These are phyloP conservation scores for Ustilago loliicola DNA, from an alignment of 1,284 basidiomycete species.

Conservation along the genomic window DNA sequence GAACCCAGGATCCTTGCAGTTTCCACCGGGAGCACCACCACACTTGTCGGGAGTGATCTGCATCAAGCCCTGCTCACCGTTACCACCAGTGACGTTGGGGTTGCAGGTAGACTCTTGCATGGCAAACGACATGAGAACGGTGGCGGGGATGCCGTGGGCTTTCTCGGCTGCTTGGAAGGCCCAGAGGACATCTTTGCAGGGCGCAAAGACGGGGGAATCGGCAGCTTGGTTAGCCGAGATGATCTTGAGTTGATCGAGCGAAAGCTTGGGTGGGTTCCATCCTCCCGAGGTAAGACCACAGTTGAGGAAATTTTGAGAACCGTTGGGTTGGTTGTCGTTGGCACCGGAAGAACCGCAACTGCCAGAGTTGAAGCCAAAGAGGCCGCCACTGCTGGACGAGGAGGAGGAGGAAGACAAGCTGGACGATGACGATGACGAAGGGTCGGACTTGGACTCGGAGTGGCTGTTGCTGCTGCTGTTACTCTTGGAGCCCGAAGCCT, in stretches of 20 bases:
- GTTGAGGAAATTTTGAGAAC: constrained; percentile 58
- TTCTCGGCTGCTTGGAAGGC: constrained; percentile 53
- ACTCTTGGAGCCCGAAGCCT: constrained; percentile 17
- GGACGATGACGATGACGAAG: constrained; percentile 15
- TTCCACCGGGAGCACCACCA: constrained; percentile 48
- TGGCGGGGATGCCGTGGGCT: constrained; percentile 48
- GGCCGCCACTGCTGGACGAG: constrained; percentile 28
- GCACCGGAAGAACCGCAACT: constrained; percentile 42
- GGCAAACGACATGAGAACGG: constrained; percentile 60
- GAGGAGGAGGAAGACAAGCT: constrained; percentile 26
- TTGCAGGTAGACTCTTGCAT: constrained; percentile 65
- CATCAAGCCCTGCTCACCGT: constrained; percentile 64
- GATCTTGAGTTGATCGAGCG: constrained; percentile 53
- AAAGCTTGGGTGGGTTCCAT: constrained; percentile 57
- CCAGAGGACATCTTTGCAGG: constrained; percentile 50
- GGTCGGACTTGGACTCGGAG: constrained; percentile 16
- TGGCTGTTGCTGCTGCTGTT: constrained; percentile 12
- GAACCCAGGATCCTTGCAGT: constrained; percentile 55
- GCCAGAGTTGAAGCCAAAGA: constrained; percentile 38
- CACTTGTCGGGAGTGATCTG: constrained; percentile 65
- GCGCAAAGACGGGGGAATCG: constrained; percentile 43
- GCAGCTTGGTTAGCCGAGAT: constrained; percentile 42
- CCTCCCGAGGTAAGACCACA: constrained; percentile 54
- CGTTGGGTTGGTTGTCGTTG: constrained; percentile 53
- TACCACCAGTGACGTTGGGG: constrained; percentile 49